Conservation (phyloP, 768 basidiomycete genomes). For the Lentinus tigrinus region DNA sequence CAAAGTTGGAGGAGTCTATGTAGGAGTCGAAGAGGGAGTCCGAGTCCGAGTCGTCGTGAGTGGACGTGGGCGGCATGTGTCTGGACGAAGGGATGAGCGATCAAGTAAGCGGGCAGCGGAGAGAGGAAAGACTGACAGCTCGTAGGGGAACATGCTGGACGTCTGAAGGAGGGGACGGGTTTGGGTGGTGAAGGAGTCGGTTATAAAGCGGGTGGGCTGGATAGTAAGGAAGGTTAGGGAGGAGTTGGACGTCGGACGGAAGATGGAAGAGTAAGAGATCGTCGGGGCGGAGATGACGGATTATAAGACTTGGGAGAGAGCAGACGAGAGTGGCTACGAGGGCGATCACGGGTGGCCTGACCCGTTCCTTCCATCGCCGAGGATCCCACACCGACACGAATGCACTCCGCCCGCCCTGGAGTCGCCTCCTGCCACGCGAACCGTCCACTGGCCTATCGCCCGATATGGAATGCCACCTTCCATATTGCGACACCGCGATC, state of each 20-base stretch:
- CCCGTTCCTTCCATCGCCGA: too few relatives aligned
- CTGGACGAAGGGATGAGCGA: background rate
- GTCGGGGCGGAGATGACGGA: background rate
- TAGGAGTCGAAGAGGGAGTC: slow-evolving; percentile 13
- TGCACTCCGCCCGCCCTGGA: too few relatives aligned
- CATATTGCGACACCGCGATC: too few relatives aligned
- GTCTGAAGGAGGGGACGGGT: too few relatives aligned
- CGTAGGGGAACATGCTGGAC: too few relatives aligned
- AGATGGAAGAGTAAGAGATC: background rate
- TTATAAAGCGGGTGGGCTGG: background rate
- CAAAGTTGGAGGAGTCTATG: slow-evolving; percentile 4
- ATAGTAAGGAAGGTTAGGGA: background rate
- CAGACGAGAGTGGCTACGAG: background rate
- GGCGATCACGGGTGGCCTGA: background rate
- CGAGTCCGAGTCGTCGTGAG: background rate
- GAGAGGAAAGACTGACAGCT: background rate
- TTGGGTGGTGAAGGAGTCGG: too few relatives aligned
- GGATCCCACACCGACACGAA: too few relatives aligned
- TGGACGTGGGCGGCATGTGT: background rate
- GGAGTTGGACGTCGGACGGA: background rate
- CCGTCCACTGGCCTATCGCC: too few relatives aligned
- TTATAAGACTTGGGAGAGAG: background rate
- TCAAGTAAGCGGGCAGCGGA: background rate
- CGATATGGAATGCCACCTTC: too few relatives aligned
- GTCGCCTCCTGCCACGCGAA: too few relatives aligned